phyloP scores from a whole-genome alignment of 2,329 filamentous ascomycete species.

The Cladorrhinum sp. region DNA sequence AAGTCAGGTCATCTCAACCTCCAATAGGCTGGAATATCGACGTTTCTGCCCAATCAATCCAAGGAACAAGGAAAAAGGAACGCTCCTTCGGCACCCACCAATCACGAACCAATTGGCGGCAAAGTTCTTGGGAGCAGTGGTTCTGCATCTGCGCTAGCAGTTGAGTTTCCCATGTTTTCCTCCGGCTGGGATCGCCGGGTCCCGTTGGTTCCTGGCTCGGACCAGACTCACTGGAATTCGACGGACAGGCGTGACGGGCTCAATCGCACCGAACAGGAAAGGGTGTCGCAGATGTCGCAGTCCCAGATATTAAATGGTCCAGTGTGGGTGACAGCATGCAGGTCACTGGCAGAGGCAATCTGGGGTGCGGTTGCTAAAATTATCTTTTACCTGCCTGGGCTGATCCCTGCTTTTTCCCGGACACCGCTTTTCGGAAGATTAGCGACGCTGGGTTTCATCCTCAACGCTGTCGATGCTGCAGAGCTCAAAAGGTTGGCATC shows the following conservation, averaged over 20 bases:
- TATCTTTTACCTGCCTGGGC: background rate
- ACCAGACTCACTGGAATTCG: background rate
- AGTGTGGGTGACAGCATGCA: background rate
- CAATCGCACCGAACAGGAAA: background rate
- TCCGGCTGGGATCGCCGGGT: background rate
- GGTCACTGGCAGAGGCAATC: background rate
- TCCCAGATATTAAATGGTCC: background rate
- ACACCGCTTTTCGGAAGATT: slow-evolving; percentile 17
- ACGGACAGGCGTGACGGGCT: too few species aligned
- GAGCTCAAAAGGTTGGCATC: slow-evolving; percentile 6
- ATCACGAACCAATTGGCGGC: background rate
- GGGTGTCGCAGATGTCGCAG: background rate
- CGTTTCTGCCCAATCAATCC: background rate
- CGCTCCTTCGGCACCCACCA: background rate
- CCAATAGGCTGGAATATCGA: background rate
- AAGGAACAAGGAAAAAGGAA: background rate
- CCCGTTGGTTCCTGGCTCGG: background rate
- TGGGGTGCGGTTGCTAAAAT: slow-evolving; percentile 12
- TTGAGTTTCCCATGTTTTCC: too few species aligned
- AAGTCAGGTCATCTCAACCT: background rate
- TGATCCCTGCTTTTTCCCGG: slow-evolving; percentile 3
- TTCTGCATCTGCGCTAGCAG: too few species aligned
- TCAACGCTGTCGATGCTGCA: slow-evolving; percentile 6
- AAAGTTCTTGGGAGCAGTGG: background rate
- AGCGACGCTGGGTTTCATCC: slow-evolving; percentile 14